These are phyloP conservation scores for Mediolabrus comicus DNA, from an alignment of 108 stramenopile species.

Conservation along the genomic window DNA sequence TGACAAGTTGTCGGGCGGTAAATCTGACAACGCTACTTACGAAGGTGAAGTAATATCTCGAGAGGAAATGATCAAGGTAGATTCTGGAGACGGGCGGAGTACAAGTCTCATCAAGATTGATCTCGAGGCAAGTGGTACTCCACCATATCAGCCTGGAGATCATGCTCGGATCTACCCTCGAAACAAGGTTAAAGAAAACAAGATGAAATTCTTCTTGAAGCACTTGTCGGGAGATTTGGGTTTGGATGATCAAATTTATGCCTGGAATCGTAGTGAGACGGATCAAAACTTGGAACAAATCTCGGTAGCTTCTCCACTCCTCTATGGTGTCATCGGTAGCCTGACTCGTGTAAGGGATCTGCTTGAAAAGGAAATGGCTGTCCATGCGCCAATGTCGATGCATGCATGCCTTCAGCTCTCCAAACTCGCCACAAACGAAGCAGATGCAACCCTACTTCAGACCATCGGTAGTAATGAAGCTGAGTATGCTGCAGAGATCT, in stretches of 20 bases:
- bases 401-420: neutral
- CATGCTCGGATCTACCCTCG: constrained; percentile 9
- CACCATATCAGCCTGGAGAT: constrained; percentile 17
- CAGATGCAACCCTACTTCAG: neutral
- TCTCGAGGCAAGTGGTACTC: neutral
- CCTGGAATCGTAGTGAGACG: too few species aligned
- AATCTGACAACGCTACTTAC: too few species aligned
- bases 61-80: neutral
- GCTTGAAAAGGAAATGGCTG: neutral
- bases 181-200: neutral
- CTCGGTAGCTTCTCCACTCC: neutral
- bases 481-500: neutral
- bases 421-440: neutral
- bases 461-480: neutral
- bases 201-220: too few species aligned
- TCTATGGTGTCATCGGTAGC: neutral
- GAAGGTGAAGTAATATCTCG: neutral
- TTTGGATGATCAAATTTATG: constrained; percentile 9
- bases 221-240: neutral
- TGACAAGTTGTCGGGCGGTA: too few species aligned
- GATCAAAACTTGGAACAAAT: too few species aligned
- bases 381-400: neutral
- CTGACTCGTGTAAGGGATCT: neutral
- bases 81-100: neutral
- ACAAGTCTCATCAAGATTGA: constrained; percentile 7